Evolutionary conservation across 2,329 filamentous ascomycete species (phyloP), one percentile per base, ranked within the genome.

Genomic region (Calonectria montana): DNA sequence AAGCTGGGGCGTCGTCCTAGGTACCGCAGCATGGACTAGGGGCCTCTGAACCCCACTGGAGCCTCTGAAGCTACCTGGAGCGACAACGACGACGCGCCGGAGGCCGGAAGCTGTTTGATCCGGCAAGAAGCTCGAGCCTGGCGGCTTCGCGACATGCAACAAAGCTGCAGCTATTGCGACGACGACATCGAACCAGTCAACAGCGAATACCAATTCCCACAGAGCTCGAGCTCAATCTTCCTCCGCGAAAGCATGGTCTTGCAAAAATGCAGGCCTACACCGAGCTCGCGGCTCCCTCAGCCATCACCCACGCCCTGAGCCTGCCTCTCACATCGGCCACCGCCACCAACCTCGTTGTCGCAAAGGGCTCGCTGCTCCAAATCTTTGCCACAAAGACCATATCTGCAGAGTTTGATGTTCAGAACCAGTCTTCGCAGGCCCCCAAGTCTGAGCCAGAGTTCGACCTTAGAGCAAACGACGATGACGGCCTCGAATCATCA

Each of bases 241-340:
- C 64, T 71, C 65, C 72, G 74, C 65, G 75, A 74, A 79, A 82
- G 76, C 79, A 84, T 84, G 84, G 77, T 80, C 75, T 78, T 78
- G 82, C 80, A 74, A 76, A 76, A 59, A 98, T 98, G 96, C 96
- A 98, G 91, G 97, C 95, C 88, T 98, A 98, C 86, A 96, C 95
- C 81, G 97, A 99, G 89, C 89, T 99, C 83, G 92, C 95, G 83
- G 94, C 96, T 87, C 96, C 97, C 67, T 97, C 96, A 83, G 96
- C 96, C 82, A 95, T 98, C 85, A 96, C 95, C 80, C 94, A 98
- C 86, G 94, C 96, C 75, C 86, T 98, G 80, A 90, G 88, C 72
- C 86, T 98, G 47, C 91, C 95, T 41, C 95, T 99, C 81, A 88
- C 93, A 57, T 93, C 93, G 57, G 85, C 94, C 62, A 89, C 92